Evolutionary conservation across 2,329 filamentous ascomycete species (phyloP).

Genomic region (Raffaelea albimanens): DNA sequence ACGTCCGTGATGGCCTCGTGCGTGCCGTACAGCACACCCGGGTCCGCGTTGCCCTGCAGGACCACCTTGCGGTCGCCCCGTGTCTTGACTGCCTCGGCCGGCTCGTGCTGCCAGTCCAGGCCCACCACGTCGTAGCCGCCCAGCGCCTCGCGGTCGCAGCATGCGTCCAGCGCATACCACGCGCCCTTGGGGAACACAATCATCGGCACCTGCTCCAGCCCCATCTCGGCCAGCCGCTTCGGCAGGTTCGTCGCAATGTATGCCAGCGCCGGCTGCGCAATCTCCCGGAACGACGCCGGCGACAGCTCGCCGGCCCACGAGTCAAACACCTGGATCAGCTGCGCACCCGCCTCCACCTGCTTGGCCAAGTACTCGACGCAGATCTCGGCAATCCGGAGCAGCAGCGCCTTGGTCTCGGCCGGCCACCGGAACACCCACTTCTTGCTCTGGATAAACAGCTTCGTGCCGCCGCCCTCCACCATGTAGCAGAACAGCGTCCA

Average conservation of each 20-base stretch:
- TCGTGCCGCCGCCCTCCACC: conserved; percentile 94
- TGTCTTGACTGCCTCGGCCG: conserved; percentile 71
- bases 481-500: conserved; percentile 99
- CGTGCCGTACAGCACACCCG: conserved; percentile 82
- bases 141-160: conserved; percentile 54
- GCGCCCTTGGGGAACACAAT: conserved; percentile 97
- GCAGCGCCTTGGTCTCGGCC: conserved; percentile 65
- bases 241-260: conserved; percentile 80
- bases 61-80: conserved; percentile 66
- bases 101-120: conserved; percentile 89
- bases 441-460: conserved; percentile 89
- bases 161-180: conserved; percentile 84
- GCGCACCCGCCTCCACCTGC: conserved; percentile 87
- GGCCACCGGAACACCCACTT: conserved; percentile 93
- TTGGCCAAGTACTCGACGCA: conserved; percentile 91
- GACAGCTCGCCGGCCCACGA: conserved; percentile 95
- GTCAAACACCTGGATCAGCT: conserved; percentile 93
- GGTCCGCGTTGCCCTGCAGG: conserved; percentile 92
- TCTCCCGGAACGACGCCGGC: conserved; percentile 71
- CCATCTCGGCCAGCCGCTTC: conserved; percentile 60
- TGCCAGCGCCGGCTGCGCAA: conserved; percentile 76
- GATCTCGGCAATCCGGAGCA: conserved; percentile 87
- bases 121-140: conserved; percentile 84
- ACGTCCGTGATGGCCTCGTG: conserved; percentile 70
- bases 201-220: conserved; percentile 69